Conservation (phyloP, 345 rosid genomes). For the Acer campestre region DNA sequence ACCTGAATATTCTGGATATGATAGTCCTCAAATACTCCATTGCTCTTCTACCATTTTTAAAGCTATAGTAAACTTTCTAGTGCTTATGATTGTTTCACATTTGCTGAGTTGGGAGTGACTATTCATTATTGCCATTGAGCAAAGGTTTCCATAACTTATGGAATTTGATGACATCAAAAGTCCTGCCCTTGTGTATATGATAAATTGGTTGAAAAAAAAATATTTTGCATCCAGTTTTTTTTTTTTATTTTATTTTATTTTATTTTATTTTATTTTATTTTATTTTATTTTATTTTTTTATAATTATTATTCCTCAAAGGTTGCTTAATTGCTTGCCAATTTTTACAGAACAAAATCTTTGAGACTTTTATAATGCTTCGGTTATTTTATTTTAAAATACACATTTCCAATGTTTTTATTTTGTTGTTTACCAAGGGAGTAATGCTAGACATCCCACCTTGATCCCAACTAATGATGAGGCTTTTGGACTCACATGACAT, state of each 20-base stretch:
- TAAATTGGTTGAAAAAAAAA: not conserved
- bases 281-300: not conserved
- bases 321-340: not conserved
- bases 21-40: not conserved
- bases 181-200: not conserved
- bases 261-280: too few relatives aligned
- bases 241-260: too few relatives aligned
- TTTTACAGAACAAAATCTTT: not conserved
- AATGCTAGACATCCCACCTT: too few relatives aligned
- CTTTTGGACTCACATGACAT: too few relatives aligned
- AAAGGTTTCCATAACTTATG: not conserved
- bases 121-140: not conserved
- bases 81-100: not conserved
- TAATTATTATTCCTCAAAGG: not conserved
- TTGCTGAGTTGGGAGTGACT: not conserved
- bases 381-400: not conserved
- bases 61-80: not conserved
- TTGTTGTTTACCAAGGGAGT: not conserved
- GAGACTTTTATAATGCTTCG: not conserved
- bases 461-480: too few relatives aligned
- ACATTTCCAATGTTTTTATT: not conserved
- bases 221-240: not conserved
- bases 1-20: not conserved
- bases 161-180: not conserved
- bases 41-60: not conserved